These are phyloP conservation scores for Monilinia laxa DNA, from an alignment of 2,329 filamentous ascomycete species.

Conservation along the genomic window DNA sequence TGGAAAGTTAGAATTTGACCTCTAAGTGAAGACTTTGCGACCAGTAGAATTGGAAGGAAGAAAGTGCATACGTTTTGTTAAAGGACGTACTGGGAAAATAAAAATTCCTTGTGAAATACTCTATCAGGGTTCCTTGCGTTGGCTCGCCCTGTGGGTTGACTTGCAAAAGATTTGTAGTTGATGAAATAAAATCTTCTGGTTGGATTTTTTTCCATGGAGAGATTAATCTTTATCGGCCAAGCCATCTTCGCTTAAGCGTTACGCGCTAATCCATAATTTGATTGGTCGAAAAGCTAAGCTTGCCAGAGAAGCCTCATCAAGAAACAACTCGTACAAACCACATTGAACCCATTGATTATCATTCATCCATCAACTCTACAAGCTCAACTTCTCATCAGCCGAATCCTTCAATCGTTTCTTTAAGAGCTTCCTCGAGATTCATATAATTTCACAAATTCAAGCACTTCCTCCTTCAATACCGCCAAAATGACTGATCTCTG, in stretches of 20 bases:
- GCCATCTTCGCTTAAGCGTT: conserved; percentile 21
- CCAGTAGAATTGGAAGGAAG: not conserved
- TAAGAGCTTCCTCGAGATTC: conserved; percentile 33
- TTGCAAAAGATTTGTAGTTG: conserved; percentile 19
- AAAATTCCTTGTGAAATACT: conserved; percentile 20
- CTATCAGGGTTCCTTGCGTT: conserved; percentile 60
- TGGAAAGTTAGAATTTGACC: conserved; percentile 3
- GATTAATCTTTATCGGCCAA: conserved; percentile 17
- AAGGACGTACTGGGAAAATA: conserved; percentile 10
- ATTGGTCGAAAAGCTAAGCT: conserved; percentile 28
- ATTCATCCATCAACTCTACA: conserved; percentile 36
- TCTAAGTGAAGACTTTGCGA: not conserved
- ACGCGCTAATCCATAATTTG: conserved; percentile 21
- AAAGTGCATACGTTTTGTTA: conserved; percentile 20
- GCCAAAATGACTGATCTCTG: conserved; percentile 71
- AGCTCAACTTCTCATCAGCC: conserved; percentile 35
- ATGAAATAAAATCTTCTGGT: conserved; percentile 16
- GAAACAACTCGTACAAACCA: conserved; percentile 25
- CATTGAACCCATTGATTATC: conserved; percentile 27
- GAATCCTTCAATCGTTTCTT: conserved; percentile 31
- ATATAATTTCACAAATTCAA: conserved; percentile 24
- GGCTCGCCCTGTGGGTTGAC: conserved; percentile 53
- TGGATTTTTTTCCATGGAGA: conserved; percentile 13
- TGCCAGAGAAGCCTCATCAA: conserved; percentile 30
- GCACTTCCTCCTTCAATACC: conserved; percentile 39